These are phyloP conservation scores for Teratosphaeria gauchensis DNA, from an alignment of 2,329 filamentous ascomycete genomes.

Conservation along the genomic window DNA sequence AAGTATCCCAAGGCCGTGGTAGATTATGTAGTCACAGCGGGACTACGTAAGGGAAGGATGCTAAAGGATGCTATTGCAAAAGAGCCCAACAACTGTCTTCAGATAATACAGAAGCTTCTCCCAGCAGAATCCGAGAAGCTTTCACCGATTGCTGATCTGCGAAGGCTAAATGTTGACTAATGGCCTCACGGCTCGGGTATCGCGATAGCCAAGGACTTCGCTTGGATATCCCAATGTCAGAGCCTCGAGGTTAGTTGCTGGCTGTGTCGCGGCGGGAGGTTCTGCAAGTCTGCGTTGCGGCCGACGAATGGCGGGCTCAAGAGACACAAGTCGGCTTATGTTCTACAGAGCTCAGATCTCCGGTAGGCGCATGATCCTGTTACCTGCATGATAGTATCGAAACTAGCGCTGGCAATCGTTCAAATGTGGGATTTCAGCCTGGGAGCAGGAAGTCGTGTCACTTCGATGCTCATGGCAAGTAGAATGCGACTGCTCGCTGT, in stretches of 20 bases:
- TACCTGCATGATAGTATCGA: constrained; percentile 7
- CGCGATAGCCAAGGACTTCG: neutral
- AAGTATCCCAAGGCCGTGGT: neutral
- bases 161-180: neutral
- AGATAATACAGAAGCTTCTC: neutral
- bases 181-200: neutral
- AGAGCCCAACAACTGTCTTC: neutral
- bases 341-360: constrained; percentile 3
- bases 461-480: neutral
- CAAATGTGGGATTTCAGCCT: neutral
- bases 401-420: neutral
- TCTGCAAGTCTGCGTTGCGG: neutral
- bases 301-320: constrained; percentile 1
- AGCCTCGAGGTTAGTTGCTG: neutral
- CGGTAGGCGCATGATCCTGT: constrained; percentile 8
- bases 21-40: neutral
- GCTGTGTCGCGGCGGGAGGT: neutral
- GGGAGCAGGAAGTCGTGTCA: neutral
- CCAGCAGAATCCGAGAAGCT: neutral
- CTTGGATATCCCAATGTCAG: neutral
- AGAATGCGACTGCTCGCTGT: neutral
- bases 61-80: neutral
- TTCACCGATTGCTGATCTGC: constrained; percentile 8
- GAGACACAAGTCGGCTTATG: constrained; percentile 1
- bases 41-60: neutral